phyloP scores from a whole-genome alignment of 2,329 filamentous ascomycete genomes.

The Grosmannia penicillata region DNA sequence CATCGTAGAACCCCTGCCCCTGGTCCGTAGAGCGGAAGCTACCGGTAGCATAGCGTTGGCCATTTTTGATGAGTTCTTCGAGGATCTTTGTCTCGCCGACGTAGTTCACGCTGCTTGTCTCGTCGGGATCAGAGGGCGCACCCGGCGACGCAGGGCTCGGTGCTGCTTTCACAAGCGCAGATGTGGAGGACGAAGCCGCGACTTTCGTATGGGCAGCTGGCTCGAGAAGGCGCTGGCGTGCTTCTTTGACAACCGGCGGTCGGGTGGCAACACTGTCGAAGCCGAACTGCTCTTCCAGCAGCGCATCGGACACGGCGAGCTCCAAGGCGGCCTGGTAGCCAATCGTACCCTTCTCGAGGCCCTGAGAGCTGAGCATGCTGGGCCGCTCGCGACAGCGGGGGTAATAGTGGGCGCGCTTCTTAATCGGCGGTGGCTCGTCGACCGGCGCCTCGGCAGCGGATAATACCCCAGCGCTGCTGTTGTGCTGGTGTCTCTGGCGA shows the following conservation, averaged over 20 bases:
- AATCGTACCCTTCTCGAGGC: conserved; percentile 55
- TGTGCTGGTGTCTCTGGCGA: conserved; percentile 17
- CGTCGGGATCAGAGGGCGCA: conserved; percentile 1
- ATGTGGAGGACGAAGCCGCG: background rate
- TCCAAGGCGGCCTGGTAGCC: conserved; percentile 56
- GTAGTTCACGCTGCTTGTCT: conserved; percentile 31
- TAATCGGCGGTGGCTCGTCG: conserved; percentile 22
- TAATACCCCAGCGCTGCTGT: background rate
- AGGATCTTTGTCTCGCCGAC: conserved; percentile 43
- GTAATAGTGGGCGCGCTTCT: conserved; percentile 40
- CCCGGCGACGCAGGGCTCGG: background rate
- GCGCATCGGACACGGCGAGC: conserved; percentile 46
- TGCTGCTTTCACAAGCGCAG: background rate
- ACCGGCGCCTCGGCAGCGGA: background rate
- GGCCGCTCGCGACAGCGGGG: conserved; percentile 46
- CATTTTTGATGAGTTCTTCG: conserved; percentile 42
- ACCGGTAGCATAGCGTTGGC: conserved; percentile 38
- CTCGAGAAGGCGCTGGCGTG: conserved; percentile 41
- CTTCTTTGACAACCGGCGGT: conserved; percentile 37
- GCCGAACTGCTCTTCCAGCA: conserved; percentile 47
- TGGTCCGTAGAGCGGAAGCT: conserved; percentile 32
- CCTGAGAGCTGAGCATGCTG: conserved; percentile 59
- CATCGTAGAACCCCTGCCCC: conserved; percentile 44
- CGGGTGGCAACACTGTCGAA: conserved; percentile 41
- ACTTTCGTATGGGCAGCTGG: conserved; percentile 19